Percentiles rank a stretch among this genome's conserved stretches.
Conservation (phyloP, 2,329 filamentous ascomycete species). For the Hypoxylon sp. region DNA sequence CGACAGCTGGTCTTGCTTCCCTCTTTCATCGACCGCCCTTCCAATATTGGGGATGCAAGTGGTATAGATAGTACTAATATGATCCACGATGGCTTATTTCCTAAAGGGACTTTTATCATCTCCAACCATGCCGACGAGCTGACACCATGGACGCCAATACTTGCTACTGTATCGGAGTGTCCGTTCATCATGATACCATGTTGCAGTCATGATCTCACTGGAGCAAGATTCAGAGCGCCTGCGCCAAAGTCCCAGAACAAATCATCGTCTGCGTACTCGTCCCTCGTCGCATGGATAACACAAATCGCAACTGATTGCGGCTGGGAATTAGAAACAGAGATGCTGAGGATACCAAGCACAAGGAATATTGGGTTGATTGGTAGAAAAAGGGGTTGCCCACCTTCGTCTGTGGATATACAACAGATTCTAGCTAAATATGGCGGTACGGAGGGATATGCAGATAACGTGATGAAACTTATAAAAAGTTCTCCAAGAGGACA, state of each 20-base stretch:
- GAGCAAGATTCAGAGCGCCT: conserved; percentile 78
- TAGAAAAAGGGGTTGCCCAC: conserved; percentile 59
- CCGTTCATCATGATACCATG: conserved; percentile 96
- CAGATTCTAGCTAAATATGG: conserved; percentile 66
- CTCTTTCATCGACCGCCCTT: conserved; percentile 54
- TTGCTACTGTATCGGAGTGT: conserved; percentile 80
- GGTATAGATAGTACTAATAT: conserved; percentile 46
- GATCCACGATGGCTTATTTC: conserved; percentile 76
- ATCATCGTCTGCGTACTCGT: conserved; percentile 81
- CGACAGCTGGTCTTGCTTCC: conserved; percentile 67
- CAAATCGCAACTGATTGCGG: conserved; percentile 79
- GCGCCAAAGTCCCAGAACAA: conserved; percentile 66
- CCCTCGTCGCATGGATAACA: conserved; percentile 83
- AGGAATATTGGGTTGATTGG: conserved; percentile 88
- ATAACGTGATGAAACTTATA: conserved; percentile 74
- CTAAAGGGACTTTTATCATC: conserved; percentile 86
- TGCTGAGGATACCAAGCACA: conserved; percentile 92
- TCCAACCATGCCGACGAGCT: conserved; percentile 98
- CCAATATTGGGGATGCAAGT: conserved; percentile 38
- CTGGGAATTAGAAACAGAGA: conserved; percentile 84
- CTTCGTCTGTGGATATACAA: conserved; percentile 58
- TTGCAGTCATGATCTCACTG: conserved; percentile 89
- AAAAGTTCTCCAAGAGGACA: conserved; percentile 62
- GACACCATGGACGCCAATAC: conserved; percentile 93
- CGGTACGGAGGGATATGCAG: conserved; percentile 70